Conservation (phyloP, 2,329 filamentous ascomycete species). For the Epichloe scottii region DNA sequence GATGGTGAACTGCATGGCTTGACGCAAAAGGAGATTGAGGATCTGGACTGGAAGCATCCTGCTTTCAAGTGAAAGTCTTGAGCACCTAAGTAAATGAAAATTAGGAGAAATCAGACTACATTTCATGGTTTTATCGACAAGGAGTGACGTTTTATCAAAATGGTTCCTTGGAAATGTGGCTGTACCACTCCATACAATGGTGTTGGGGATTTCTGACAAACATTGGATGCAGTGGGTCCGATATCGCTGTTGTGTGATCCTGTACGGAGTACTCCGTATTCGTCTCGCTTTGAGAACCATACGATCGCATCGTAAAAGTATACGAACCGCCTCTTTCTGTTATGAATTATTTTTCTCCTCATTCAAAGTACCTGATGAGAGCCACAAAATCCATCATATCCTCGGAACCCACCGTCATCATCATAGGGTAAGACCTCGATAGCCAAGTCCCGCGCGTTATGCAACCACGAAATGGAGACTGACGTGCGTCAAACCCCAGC, state of each 20-base stretch:
- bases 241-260: no score
- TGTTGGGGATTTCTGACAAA: no score
- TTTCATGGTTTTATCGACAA: no score
- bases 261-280: background rate
- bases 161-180: no score
- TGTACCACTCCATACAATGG: no score
- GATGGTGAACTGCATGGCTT: slow-evolving; percentile 39
- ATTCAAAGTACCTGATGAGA: background rate
- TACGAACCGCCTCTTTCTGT: background rate
- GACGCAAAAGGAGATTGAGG: slow-evolving; percentile 38
- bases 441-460: no score
- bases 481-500: slow-evolving; percentile 17
- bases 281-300: background rate
- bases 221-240: no score
- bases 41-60: slow-evolving; percentile 56
- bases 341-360: background rate
- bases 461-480: background rate
- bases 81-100: background rate
- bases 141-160: no score
- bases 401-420: background rate
- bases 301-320: background rate
- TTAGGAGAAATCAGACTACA: no score
- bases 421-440: slow-evolving; percentile 6
- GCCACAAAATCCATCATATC: background rate
- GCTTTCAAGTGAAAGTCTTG: slow-evolving; percentile 43